Base-by-base conservation (phyloP, 768 basidiomycete genomes). In the Amanita fuliginea region DNA sequence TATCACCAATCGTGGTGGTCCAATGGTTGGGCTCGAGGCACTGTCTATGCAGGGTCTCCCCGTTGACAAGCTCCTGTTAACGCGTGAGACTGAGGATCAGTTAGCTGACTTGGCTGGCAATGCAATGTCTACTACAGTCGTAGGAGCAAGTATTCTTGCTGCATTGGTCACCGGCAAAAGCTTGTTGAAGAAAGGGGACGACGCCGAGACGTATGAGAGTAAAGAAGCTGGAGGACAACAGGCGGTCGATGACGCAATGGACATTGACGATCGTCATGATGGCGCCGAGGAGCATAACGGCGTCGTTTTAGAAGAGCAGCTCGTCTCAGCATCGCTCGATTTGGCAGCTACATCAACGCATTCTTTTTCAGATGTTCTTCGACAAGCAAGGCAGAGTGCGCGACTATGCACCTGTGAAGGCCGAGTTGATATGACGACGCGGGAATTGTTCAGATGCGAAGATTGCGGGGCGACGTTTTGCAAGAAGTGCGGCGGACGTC, bases 51-150 rank as follows among this genome's bases (percentile, higher is more conserved):
- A 97, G 62, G 94, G 94, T 28, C 78, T 97, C 35, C 94, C 94
- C 0, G 81, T 95, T 28, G 87, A 95, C 64, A 87, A 92, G 62
- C 74, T 97, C 1, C 74, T 96, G 16, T 74, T 97, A 47, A 96
- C 94, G 1, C 83, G 91, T 46, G 94, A 97, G 66, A 89, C 78
- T 14, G 88, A 94, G 62, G 94, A 96, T 63, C 85, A 97, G 52
- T 73, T 97, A 6, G 90, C 92, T 3, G 92, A 96, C 64, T 73
- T 97, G 13, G 93, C 94, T 16, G 94, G 94, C 2, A 97, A 97
- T 59, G 94, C 94, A 52, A 97, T 97, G 94, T 93, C 92, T 1
- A 90, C 93, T 4, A 96, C 94, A 1, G 94, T 96, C 21, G 93
- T 97, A 26, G 94, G 94, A 1, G 77, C 89, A 3, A 84, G 89